phyloP scores from a whole-genome alignment of 176 grass and related monocot species.

The Tillandsia leiboldiana region DNA sequence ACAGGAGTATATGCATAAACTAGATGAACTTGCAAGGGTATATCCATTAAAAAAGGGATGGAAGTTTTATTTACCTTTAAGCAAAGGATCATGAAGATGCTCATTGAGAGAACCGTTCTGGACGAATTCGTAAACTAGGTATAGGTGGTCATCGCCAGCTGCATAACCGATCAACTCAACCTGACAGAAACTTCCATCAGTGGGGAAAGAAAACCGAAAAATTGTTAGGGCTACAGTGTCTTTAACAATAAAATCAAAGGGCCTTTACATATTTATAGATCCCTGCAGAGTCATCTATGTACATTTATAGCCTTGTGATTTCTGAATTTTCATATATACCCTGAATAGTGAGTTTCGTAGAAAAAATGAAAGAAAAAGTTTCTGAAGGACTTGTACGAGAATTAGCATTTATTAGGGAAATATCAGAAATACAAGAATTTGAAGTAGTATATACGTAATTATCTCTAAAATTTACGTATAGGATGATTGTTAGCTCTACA shows the following conservation, averaged over 20 bases:
- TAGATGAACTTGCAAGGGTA: neutral
- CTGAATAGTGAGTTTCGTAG: too few relatives aligned
- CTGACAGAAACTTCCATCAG: conserved; percentile 18
- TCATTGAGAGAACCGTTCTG: conserved; percentile 64
- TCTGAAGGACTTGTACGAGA: too few relatives aligned
- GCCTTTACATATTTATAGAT: too few relatives aligned
- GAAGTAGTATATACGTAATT: too few relatives aligned
- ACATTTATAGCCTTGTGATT: too few relatives aligned
- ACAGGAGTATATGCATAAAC: neutral
- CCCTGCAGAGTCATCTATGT: too few relatives aligned
- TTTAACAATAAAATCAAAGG: too few relatives aligned
- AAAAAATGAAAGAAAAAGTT: too few relatives aligned
- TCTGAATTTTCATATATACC: too few relatives aligned
- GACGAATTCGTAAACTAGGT: conserved; percentile 62
- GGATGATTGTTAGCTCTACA: neutral
- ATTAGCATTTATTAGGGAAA: too few relatives aligned
- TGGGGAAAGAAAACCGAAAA: neutral
- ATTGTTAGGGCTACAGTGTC: neutral
- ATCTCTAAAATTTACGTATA: too few relatives aligned
- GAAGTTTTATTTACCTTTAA: conserved; percentile 35
- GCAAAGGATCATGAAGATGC: conserved; percentile 63
- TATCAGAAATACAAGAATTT: too few relatives aligned
- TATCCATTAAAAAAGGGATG: neutral
- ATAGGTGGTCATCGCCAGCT: conserved; percentile 51
- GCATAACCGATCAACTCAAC: conserved; percentile 70